Evolutionary conservation across 768 basidiomycete genomes (phyloP), one percentile per base, ranked within the genome.

Genomic region (Naganishia onofrii): DNA sequence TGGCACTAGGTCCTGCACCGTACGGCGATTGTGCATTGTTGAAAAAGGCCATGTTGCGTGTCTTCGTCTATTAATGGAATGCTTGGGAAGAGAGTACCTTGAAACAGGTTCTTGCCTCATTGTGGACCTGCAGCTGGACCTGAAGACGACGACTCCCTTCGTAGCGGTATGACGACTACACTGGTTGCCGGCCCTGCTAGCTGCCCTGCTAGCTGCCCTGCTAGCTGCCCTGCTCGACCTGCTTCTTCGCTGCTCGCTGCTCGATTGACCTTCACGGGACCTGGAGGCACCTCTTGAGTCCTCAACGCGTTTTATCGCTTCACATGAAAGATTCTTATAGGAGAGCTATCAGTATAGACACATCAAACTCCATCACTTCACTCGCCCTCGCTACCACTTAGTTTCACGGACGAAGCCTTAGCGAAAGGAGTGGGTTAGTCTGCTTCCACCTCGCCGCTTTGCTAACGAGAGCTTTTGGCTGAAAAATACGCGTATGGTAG

Each of bases 1-100:
- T n/a, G 8, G 65, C 42, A 29, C 19, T 21, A 38, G 67, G 55
- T n/a, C 68, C 42, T 17, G 58, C 29, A 32, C 48, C 34, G 46
- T 63, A 69, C 9, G 44, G 44, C 17, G 60, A n/a, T 31, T 58
- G 48, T 51, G 51, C 42, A 31, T 69, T 57, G 29, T 70, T 70
- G 63, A 70, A 70, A 55, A 65, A 70, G 32, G 69, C 69, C 69
- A 70, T 70, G 46, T 28, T 36, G 12, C 9, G 13, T 54, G n/a
- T 23, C 10, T 67, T 36, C n/a, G 28, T 17, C 52, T 36, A 12
- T 36, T 36, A 5, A 12, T 36, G 12, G 12, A 12, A 6, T 21
- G 48, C 7, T 21, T 52, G 26, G 48, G 7, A 5, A 52, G 48
- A 7, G 6, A n/a, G n/a, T n/a, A n/a, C 48, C 26, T 17, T 52